Evolutionary conservation across 495 filamentous ascomycete genomes (phyloP), one percentile per base, ranked within the genome.

Genomic region (Xylaria longipes): DNA sequence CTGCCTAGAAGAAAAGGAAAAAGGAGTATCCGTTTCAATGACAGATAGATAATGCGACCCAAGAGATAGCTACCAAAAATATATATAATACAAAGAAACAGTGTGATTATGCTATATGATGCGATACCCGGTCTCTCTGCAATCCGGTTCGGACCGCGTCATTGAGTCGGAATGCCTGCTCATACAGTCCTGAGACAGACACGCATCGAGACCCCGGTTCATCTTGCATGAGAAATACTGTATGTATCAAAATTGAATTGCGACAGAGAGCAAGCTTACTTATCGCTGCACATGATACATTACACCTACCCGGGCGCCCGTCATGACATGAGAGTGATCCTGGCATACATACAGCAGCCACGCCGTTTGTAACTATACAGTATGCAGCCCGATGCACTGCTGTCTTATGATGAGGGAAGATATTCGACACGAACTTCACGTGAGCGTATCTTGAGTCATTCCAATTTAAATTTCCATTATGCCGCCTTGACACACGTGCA

Each of bases 111-210:
- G 54, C 20, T 5, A 27, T 54, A 5, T 25, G 25, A 52, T 22
- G 27, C 41, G 41, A 45, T 45, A 14, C 12, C 3, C 35, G 35
- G 31, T 15, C 8, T 25, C 35, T 29, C n/a, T 25, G 45, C 15
- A 52, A 52, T 17, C 63, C 29, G 63, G 63, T 50, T 65, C 63
- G 63, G 63, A 50, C 63, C 63, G 63, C 31, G 46, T 48, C 20
- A 25, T 52, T 48, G 29, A 14, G 15, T 31, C n/a, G 61, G 31
- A 43, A 43, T 41, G 60, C 37, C 37, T 62, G 63, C 31, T 52
- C 63, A 48, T 31, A 65, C 45, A 52, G 20, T 52, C 37, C 45
- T 37, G 63, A 50, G 63, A 65, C 63, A 65, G 31, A 45, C 39
- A 8, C 27, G 20, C 29, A 22, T 48, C 25, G 22, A 52, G 17